Conservation (phyloP, 495 filamentous ascomycete species). For the Penicillium psychrofluorescens region DNA sequence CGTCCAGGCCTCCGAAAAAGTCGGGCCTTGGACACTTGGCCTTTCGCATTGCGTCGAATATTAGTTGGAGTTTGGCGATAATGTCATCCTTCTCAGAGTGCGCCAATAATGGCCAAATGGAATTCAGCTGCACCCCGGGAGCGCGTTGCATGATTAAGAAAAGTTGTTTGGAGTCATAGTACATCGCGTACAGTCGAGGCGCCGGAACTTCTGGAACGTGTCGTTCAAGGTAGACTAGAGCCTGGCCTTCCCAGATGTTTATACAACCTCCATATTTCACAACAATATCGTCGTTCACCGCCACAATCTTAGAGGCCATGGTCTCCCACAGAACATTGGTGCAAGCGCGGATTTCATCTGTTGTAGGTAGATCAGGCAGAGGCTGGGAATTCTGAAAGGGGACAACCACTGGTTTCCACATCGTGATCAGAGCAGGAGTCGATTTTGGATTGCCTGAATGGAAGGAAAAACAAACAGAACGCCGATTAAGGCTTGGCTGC, state of each 20-base stretch:
- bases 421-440: constrained; percentile 10
- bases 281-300: constrained; percentile 19
- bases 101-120: constrained; percentile 18
- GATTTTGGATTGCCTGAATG: no score
- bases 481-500: no score
- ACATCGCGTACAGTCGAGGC: constrained; percentile 22
- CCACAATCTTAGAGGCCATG: constrained; percentile 14
- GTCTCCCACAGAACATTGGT: constrained; percentile 18
- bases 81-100: constrained; percentile 18
- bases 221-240: constrained; percentile 20
- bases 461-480: no score
- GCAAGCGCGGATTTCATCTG: constrained; percentile 21
- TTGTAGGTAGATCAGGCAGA: constrained; percentile 19
- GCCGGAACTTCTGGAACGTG: constrained; percentile 15
- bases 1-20: constrained; percentile 16
- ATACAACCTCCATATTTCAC: constrained; percentile 16
- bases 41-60: constrained; percentile 15
- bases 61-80: constrained; percentile 9
- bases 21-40: constrained; percentile 12
- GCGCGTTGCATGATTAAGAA: constrained; percentile 20
- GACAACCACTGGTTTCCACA: constrained; percentile 20
- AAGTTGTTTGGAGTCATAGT: constrained; percentile 13
- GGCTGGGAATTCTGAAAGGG: constrained; percentile 18
- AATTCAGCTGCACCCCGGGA: constrained; percentile 13
- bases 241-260: constrained; percentile 15